These are phyloP conservation scores for Drechslerella dactyloides DNA, from an alignment of 2,329 filamentous ascomycete genomes.

Conservation along the genomic window DNA sequence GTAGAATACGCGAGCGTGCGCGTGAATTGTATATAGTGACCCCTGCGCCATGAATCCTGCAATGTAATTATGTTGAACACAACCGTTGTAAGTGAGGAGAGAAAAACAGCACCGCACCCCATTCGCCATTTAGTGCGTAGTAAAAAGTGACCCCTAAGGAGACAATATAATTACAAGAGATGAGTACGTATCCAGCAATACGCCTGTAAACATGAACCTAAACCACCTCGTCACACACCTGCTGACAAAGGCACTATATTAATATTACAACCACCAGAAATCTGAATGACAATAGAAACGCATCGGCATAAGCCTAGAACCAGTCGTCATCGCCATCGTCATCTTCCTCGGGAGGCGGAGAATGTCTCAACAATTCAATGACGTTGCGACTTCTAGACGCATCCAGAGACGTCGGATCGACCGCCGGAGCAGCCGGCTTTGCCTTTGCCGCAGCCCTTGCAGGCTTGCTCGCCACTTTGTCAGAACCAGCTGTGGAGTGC, in stretches of 20 bases:
- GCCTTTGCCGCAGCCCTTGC: constrained; percentile 4
- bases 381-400: constrained; percentile 47
- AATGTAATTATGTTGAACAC: no score
- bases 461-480: constrained; percentile 2
- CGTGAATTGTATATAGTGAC: no score
- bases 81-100: background rate
- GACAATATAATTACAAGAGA: background rate
- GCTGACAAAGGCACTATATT: background rate
- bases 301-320: constrained; percentile 11
- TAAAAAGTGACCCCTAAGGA: background rate
- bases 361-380: constrained; percentile 40
- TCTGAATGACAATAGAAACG: constrained; percentile 1
- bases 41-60: no score
- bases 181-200: background rate
- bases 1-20: no score
- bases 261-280: constrained; percentile 1
- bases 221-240: background rate
- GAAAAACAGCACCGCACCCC: background rate
- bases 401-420: constrained; percentile 36
- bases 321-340: constrained; percentile 45
- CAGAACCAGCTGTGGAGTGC: constrained; percentile 14
- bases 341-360: constrained; percentile 18
- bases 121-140: background rate
- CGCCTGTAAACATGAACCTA: background rate
- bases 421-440: constrained; percentile 4